Percentiles rank a stretch among this genome's conserved stretches.
Conservation (phyloP, 768 basidiomycete species). For the Chalciporus sphaerocephalus region DNA sequence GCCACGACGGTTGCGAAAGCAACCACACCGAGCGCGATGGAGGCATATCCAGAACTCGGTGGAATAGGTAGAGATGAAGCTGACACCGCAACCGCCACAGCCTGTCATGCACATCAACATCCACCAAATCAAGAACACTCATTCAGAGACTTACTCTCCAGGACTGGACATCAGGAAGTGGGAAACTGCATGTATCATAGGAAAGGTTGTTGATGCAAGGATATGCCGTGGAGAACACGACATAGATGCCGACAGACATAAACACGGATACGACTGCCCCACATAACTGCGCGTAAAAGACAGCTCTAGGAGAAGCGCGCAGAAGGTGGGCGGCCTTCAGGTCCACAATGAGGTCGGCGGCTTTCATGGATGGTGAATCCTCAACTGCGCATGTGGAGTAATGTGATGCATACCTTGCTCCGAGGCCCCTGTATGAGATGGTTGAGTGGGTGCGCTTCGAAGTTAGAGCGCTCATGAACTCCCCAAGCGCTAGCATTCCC, state of each 20-base stretch:
- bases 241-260: constrained; percentile 53
- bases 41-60: constrained; percentile 51
- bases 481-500: constrained; percentile 25
- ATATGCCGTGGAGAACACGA: constrained; percentile 60
- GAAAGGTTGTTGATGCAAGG: constrained; percentile 46
- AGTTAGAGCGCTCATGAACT: too few relatives aligned
- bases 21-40: constrained; percentile 48
- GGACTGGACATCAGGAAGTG: constrained; percentile 24
- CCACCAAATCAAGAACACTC: not conserved
- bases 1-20: constrained; percentile 43
- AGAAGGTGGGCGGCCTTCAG: constrained; percentile 66
- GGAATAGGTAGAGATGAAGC: constrained; percentile 38
- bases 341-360: constrained; percentile 63
- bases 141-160: constrained; percentile 15
- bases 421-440: constrained; percentile 15
- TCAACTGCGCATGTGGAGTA: not conserved
- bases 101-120: constrained; percentile 5
- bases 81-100: constrained; percentile 19
- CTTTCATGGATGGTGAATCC: constrained; percentile 8
- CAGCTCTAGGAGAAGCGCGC: constrained; percentile 57
- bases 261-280: constrained; percentile 60
- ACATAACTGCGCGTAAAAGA: constrained; percentile 57
- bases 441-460: not conserved
- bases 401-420: constrained; percentile 19
- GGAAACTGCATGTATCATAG: constrained; percentile 20